Percentiles rank a stretch among this genome's conserved stretches.
These are phyloP conservation scores for Platanus orientalis DNA, from an alignment of 164 flowering plant genomes.

Conservation along the genomic window DNA sequence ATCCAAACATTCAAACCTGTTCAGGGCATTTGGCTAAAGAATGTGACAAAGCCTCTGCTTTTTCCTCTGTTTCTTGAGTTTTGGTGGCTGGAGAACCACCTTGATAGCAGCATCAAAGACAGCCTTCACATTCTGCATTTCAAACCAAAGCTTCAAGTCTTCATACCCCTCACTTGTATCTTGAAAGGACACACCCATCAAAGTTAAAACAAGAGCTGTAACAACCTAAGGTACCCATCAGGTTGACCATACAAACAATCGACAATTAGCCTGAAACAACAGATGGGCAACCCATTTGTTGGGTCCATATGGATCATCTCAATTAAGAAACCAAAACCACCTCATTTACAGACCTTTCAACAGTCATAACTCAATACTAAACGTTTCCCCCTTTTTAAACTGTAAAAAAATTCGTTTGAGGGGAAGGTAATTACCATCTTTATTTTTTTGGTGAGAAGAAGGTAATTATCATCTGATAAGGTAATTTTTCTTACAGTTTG, in stretches of 20 bases:
- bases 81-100: constrained; percentile 56
- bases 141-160: not conserved
- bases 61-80: constrained; percentile 41
- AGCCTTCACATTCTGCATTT: constrained; percentile 60
- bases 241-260: not conserved
- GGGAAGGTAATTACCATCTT: too few species aligned
- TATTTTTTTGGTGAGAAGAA: too few species aligned
- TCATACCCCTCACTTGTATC: not conserved
- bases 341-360: not conserved
- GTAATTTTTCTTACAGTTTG: too few species aligned
- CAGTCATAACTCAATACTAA: too few species aligned
- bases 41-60: constrained; percentile 28
- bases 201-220: not conserved
- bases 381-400: too few species aligned
- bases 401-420: too few species aligned
- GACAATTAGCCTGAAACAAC: not conserved
- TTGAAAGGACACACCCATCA: not conserved
- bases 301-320: not conserved
- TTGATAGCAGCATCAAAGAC: constrained; percentile 72
- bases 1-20: not conserved
- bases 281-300: not conserved
- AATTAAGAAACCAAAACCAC: not conserved
- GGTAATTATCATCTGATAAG: too few species aligned
- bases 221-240: not conserved
- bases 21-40: constrained; percentile 19